phyloP scores from a whole-genome alignment of 495 filamentous ascomycete species.

The Chaetomium tenue region DNA sequence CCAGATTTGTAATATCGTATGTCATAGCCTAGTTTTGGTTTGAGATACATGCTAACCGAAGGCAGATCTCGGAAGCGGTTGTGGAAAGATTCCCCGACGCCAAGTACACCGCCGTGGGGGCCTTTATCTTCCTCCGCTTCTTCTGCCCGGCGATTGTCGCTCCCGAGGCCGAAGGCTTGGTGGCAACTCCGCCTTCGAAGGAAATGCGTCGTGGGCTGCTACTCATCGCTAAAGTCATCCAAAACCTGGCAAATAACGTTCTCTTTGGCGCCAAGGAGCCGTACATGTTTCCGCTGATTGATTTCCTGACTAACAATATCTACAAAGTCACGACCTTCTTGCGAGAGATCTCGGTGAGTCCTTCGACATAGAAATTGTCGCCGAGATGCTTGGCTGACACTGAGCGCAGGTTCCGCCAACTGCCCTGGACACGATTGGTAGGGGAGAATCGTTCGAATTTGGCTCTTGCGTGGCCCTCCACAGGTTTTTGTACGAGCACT shows the following conservation, averaged over 20 bases:
- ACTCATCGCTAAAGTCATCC: constrained; percentile 65
- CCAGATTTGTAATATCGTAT: constrained; percentile 61
- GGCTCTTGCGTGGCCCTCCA: constrained; percentile 64
- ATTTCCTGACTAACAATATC: constrained; percentile 63
- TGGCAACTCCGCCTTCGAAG: constrained; percentile 55
- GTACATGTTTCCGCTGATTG: constrained; percentile 66
- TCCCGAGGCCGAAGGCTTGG: constrained; percentile 63
- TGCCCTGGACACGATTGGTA: constrained; percentile 33
- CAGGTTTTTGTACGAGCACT: constrained; percentile 65
- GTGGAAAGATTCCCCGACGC: constrained; percentile 60
- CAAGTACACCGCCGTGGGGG: constrained; percentile 68
- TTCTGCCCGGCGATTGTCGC: constrained; percentile 69
- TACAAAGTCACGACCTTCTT: constrained; percentile 62
- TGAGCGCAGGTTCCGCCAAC: constrained; percentile 39
- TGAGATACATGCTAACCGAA: neutral
- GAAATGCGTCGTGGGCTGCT: constrained; percentile 64
- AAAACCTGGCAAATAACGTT: constrained; percentile 68
- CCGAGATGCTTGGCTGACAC: constrained; percentile 1
- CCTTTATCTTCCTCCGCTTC: constrained; percentile 67
- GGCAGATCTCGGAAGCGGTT: constrained; percentile 56
- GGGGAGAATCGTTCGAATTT: constrained; percentile 61
- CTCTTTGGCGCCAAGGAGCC: constrained; percentile 68
- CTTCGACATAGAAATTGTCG: neutral
- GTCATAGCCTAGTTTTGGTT: constrained; percentile 15
- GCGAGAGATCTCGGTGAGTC: constrained; percentile 57